Evolutionary conservation across 1,284 basidiomycete genomes (phyloP).

Genomic region (Apiotrichum mycotoxinovorans): DNA sequence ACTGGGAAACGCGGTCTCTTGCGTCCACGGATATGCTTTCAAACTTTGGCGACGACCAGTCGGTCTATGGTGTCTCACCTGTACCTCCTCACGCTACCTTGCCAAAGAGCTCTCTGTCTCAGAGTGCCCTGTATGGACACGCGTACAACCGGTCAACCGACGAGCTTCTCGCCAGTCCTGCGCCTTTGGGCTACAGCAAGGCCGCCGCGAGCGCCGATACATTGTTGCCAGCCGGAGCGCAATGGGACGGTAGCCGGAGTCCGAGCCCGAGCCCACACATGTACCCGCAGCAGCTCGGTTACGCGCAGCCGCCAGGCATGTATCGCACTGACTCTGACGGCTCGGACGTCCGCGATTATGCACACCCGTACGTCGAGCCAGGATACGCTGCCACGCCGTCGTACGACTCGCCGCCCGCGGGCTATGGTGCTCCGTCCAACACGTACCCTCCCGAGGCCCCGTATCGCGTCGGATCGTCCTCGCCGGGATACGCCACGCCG

Average conservation of each 20-base stretch:
- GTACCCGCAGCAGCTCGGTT: too few relatives aligned
- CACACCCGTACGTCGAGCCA: not conserved
- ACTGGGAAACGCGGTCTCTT: slow-evolving; percentile 44
- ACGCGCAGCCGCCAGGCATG: not conserved
- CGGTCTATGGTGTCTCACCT: not conserved
- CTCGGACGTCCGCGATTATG: slow-evolving; percentile 12
- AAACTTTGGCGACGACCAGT: slow-evolving; percentile 14
- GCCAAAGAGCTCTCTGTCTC: not conserved
- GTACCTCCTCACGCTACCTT: not conserved
- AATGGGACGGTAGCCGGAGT: not conserved
- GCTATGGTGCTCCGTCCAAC: not conserved
- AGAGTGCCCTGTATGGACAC: not conserved
- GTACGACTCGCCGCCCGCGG: not conserved
- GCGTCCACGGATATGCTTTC: slow-evolving; percentile 37
- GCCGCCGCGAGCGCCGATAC: not conserved
- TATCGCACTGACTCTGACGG: slow-evolving; percentile 10
- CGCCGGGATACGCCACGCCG: not conserved
- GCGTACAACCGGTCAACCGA: slow-evolving; percentile 38
- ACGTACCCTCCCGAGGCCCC: not conserved
- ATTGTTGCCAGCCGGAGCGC: not conserved
- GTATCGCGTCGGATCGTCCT: not conserved
- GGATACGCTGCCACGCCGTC: not conserved
- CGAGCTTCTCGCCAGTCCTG: slow-evolving; percentile 23
- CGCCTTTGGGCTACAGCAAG: not conserved
- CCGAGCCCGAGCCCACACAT: not conserved